These are phyloP conservation scores for Talaromyces wortmannii DNA, from an alignment of 495 filamentous ascomycete genomes.

Conservation along the genomic window DNA sequence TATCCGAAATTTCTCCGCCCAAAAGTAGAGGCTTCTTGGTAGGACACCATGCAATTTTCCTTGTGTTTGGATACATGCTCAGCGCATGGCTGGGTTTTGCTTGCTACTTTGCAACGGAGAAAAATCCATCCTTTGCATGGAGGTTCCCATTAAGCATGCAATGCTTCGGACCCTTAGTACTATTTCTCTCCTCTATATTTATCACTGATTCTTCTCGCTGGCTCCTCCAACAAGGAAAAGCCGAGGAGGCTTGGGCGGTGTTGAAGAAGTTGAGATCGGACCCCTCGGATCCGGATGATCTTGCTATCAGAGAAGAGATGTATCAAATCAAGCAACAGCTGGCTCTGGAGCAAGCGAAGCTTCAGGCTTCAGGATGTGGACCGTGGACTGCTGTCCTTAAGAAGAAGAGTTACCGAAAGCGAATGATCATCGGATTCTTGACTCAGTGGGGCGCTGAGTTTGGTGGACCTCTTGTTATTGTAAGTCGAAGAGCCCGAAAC, in stretches of 20 bases:
- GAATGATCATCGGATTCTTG: slow-evolving; percentile 33
- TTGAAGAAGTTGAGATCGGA: slow-evolving; percentile 22
- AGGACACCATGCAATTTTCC: slow-evolving; percentile 30
- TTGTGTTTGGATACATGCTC: slow-evolving; percentile 37
- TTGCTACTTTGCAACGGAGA: slow-evolving; percentile 29
- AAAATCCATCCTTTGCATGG: slow-evolving; percentile 32
- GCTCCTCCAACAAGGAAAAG: slow-evolving; percentile 32
- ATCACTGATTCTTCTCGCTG: slow-evolving; percentile 40
- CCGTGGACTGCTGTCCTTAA: slow-evolving; percentile 28
- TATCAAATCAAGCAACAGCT: slow-evolving; percentile 33
- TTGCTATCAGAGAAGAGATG: slow-evolving; percentile 28
- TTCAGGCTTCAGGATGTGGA: slow-evolving; percentile 15
- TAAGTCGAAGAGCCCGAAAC: slow-evolving; percentile 6
- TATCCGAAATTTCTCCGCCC: slow-evolving; percentile 28
- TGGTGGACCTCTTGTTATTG: slow-evolving; percentile 29
- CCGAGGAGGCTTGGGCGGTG: slow-evolving; percentile 26
- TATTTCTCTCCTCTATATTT: slow-evolving; percentile 29
- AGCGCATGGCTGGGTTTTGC: slow-evolving; percentile 36
- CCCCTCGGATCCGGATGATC: slow-evolving; percentile 23
- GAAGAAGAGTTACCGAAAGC: slow-evolving; percentile 34
- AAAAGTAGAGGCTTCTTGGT: slow-evolving; percentile 30
- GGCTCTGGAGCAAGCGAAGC: slow-evolving; percentile 22
- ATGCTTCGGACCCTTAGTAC: slow-evolving; percentile 26
- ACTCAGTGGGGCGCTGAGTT: slow-evolving; percentile 32
- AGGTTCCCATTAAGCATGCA: slow-evolving; percentile 39